phyloP scores from a whole-genome alignment of 441 rosid species.

The Dalechampia spathulata region DNA sequence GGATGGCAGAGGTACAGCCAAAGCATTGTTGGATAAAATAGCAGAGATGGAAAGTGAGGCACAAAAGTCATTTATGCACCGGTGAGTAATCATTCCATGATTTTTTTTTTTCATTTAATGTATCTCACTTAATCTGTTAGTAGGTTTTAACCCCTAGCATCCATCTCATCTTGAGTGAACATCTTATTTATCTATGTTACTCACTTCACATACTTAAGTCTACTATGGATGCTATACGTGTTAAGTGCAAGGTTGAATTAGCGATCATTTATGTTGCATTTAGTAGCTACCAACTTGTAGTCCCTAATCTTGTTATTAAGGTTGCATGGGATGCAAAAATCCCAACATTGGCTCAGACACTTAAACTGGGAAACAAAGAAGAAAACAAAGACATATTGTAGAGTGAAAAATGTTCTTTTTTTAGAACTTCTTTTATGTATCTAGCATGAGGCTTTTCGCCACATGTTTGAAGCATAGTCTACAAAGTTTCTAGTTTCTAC shows the following conservation, averaged over 20 bases:
- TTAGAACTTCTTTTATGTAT: too few species aligned
- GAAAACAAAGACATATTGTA: not conserved
- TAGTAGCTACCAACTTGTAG: not conserved
- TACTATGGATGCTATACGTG: not conserved
- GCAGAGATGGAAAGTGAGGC: constrained; percentile 87
- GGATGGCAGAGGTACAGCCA: constrained; percentile 86
- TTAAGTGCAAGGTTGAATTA: too few species aligned
- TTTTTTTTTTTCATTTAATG: not conserved
- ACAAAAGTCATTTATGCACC: constrained; percentile 97
- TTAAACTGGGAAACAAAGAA: not conserved
- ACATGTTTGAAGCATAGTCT: not conserved
- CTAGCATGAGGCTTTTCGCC: not conserved
- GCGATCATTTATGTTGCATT: constrained; percentile 9
- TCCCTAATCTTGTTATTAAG: not conserved
- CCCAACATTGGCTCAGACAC: not conserved
- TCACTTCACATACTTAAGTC: not conserved
- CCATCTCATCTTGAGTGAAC: not conserved
- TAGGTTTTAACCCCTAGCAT: not conserved
- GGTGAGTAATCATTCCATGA: constrained; percentile 44
- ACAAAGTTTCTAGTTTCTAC: not conserved
- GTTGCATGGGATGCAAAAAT: not conserved
- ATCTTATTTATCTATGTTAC: not conserved
- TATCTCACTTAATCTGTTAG: not conserved
- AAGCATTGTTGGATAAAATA: constrained; percentile 65
- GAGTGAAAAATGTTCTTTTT: too few species aligned